Conservation (phyloP, 352 stramenopile genomes). For the Phytophthora agathidicida region DNA sequence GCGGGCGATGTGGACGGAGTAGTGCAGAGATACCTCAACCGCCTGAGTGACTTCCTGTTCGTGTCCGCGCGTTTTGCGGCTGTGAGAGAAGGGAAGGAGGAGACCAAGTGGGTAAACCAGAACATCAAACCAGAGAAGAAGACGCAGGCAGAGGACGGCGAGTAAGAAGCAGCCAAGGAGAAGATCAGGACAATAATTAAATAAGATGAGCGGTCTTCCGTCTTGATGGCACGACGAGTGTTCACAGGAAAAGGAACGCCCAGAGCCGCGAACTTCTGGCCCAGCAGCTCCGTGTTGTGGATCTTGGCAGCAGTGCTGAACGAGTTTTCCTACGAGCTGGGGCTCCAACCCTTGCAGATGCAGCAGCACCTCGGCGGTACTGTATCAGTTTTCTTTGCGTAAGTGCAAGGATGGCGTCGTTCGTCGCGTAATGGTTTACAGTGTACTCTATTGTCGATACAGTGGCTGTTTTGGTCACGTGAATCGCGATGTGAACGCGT, state of each 20-base stretch:
- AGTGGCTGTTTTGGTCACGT: too few relatives aligned
- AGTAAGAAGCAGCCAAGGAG: slow-evolving; percentile 3
- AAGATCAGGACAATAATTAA: too few relatives aligned
- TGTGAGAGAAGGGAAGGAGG: slow-evolving; percentile 65
- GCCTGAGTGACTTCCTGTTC: slow-evolving; percentile 89
- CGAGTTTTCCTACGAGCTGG: slow-evolving; percentile 52
- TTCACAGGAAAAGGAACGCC: slow-evolving; percentile 50
- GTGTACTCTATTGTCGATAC: too few relatives aligned
- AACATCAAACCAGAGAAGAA: slow-evolving; percentile 56
- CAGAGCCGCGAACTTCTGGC: slow-evolving; percentile 38
- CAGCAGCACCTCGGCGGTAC: too few relatives aligned
- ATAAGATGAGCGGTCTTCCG: slow-evolving; percentile 60
- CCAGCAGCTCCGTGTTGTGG: slow-evolving; percentile 67
- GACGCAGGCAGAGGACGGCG: slow-evolving; percentile 9
- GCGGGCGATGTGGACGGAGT: slow-evolving; percentile 75
- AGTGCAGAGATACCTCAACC: slow-evolving; percentile 86
- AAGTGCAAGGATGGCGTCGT: too few relatives aligned
- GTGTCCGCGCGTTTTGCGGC: slow-evolving; percentile 75
- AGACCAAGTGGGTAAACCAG: slow-evolving; percentile 84
- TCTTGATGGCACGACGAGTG: slow-evolving; percentile 60
- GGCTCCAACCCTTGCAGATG: slow-evolving; percentile 53
- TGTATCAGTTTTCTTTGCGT: slow-evolving; percentile 6
- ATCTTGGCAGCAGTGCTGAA: slow-evolving; percentile 45
- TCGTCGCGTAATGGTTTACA: too few relatives aligned
- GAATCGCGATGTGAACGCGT: too few relatives aligned